Base-by-base conservation (phyloP, 805 yeast species). In the Myxozyma monticola region DNA sequence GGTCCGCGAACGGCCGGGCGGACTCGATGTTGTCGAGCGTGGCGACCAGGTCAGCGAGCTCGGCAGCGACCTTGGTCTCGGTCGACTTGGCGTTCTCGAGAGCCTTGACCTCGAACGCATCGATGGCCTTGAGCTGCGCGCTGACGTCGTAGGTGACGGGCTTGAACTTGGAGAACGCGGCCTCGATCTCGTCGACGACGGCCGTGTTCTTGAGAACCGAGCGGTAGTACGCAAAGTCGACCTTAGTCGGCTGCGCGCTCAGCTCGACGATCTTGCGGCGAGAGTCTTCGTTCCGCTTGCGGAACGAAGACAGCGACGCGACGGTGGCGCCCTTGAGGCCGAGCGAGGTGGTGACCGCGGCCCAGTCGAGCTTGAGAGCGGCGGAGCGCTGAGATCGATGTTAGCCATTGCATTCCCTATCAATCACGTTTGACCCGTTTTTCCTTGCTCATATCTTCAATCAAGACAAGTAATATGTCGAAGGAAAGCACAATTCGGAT, bases 201-300 rank as follows among this genome's bases (percentile, higher is more conserved):
- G 80, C 77, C 64, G 78, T 75, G 81, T 93, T 93, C 77, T 85
- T 85, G 71, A 93, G 80, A 49, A 81, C 76, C 18, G 84, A 74
- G 69, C 83, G 85, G 83, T 90, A 93, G 72, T 81, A 76, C 45
- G 76, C 72, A 61, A 90, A 91, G 73, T 91, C 96, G 59, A 93
- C 88, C 34, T 74, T 75, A 51, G 88, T 77, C 57, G 89, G 73
- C 74, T 88, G 91, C 60, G 77, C 74, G 68, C 81, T 76, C 63
- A 91, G 77, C 59, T 82, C 84, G 62, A 77, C 74, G 64, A 87
- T 75, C 65, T 78, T 79, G 76, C 88, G 84, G 77, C 89, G 85
- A 63, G 98, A 98, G 71, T 93, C 98, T 68, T 93, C 99, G 73
- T 89, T 85, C 81, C 99, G 88, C 87, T 93, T 91, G 76, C 90